Evolutionary conservation across 169 alveolate species (phyloP), one percentile per base, ranked within the genome.

Genomic region (Plasmodium falciparum): DNA sequence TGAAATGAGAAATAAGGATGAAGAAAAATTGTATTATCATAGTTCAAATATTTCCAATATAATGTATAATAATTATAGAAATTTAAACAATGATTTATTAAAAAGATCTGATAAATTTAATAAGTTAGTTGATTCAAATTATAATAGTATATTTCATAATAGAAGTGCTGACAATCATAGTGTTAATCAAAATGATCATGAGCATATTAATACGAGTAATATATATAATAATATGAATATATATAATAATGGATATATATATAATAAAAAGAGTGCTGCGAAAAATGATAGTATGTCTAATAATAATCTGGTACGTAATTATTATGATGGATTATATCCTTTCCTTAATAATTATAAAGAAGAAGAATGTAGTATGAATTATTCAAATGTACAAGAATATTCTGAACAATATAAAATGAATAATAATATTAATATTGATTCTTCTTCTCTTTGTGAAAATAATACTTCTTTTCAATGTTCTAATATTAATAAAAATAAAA

Each of bases 31-130:
- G 7, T 33, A 0, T 33, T 4, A 33, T 33, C 7, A 33, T 13
- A 74, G 24, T 61, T 74, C 74, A 2, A 45, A 74, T 24, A 8
- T 26, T 74, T 45, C 12, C 3, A 61, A 7, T 74, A 6, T 59
- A n/a, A 9, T 50, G 33, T 24, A 12, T 11, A 24, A 9, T 22
- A 74, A 74, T 17, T 74, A 24, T 20, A 74, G 58, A 24, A 17
- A 50, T 1, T 7, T 45, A 7, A 61, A 22, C 47, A 61, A 52
- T 61, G 73, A 74, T 33, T 33, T 33, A 33, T 3, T 8, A 22
- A 61, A 24, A 43, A 50, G 43, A 15, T 17, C 3, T 59, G 26
- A 39, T 45, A n/a, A 33, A 74, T 12, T 8, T 33, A 65, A 65
- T 8, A 65, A 29, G 33, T 12, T 4, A 2, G 43, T 4, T 74